These are phyloP conservation scores for Chloris gayana DNA, from an alignment of 176 grass and related monocot genomes.

Conservation along the genomic window DNA sequence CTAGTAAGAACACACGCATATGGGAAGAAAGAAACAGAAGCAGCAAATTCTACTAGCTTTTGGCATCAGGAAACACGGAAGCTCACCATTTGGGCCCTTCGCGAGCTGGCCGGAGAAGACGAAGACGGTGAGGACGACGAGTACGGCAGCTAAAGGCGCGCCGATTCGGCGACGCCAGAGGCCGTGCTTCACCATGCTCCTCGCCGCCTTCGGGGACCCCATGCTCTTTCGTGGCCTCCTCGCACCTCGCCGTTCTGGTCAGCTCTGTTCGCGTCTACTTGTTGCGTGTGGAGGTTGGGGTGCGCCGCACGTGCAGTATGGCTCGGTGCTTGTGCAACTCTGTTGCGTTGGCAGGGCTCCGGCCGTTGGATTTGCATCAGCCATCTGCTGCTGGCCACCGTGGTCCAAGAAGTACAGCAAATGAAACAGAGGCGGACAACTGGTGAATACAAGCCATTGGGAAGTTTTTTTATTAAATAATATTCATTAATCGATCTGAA, in stretches of 20 bases:
- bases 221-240: neutral
- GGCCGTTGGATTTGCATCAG: neutral
- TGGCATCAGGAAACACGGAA: neutral
- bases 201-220: constrained; percentile 51
- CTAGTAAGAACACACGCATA: constrained; percentile 11
- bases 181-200: constrained; percentile 25
- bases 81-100: constrained; percentile 31
- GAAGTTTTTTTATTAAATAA: too few species aligned
- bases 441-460: too few species aligned
- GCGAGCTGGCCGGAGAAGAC: constrained; percentile 40
- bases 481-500: too few species aligned
- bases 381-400: neutral
- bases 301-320: neutral
- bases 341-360: neutral
- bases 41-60: neutral
- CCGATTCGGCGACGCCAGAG: constrained; percentile 46
- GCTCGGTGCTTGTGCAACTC: neutral
- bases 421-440: too few species aligned
- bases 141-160: constrained; percentile 29
- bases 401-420: neutral
- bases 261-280: neutral
- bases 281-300: neutral
- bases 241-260: neutral
- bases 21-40: neutral
- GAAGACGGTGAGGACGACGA: constrained; percentile 32